Base-by-base conservation (phyloP, 2,329 filamentous ascomycete species). In the Claviceps arundinis region DNA sequence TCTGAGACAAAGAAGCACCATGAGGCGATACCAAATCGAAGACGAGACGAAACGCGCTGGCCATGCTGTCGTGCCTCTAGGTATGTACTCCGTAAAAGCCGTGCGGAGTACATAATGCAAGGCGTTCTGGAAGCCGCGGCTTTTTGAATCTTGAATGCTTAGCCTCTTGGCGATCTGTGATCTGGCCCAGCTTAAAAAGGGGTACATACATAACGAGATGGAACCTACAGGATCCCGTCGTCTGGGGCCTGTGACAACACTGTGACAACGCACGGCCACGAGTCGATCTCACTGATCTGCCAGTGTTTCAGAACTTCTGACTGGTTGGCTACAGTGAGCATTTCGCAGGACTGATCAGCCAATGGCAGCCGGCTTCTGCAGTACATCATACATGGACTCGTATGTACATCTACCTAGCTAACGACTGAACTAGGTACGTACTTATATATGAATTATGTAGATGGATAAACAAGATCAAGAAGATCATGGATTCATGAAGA, bases 221-320 rank as follows among this genome's bases (percentile, higher is more conserved):
- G 13, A 24, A 24, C 24, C 8, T 17, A 6, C 8, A 47, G 44
- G 26, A 34, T 47, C n/a, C 24, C 24, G 26, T 34, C 30, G 37
- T 8, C 48, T 48, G 38, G 26, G 26, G 16, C 40, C n/a, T 34
- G 42, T 22, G 48, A 40, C 22, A 40, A 51, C 24, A 6, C 5
- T 24, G 24, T 24, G 24, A 24, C 24, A 34, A 34, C 45, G 42
- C 38, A 40, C 37, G 30, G 47, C 34, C 41, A 37, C 14, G 47
- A 50, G 57, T 51, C 50, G 53, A 59, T 59, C 56, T 58, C 56
- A 34, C 56, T 34, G 57, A 59, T 59, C 55, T 60, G 52, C 56
- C 48, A 52, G 52, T 55, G 56, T 58, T 57, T 58, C 57, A 60
- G 55, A n/a, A 24, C 8, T 22, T 22, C 19, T 14, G 19, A 43